Conservation (phyloP, 345 rosid genomes). For the Clarkia xantiana region DNA sequence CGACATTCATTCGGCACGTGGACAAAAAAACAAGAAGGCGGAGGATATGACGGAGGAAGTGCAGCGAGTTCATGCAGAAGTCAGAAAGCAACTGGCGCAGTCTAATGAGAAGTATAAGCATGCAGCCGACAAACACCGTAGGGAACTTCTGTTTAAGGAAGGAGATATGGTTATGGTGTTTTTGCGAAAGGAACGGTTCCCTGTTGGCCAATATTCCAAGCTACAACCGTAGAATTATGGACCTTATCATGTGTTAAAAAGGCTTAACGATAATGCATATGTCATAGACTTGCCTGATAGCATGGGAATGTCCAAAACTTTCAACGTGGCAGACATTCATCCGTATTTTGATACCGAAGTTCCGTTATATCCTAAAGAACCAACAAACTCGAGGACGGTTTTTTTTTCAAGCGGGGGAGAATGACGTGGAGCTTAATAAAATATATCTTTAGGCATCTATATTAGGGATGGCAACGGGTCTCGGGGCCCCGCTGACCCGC, state of each 20-base stretch:
- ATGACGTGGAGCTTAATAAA: no score
- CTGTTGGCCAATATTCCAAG: neutral
- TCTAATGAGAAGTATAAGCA: no score
- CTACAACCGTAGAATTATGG: constrained; percentile 1
- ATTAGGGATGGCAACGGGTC: no score
- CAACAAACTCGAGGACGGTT: no score
- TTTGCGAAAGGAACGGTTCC: neutral
- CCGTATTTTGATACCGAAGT: neutral
- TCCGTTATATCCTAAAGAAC: neutral
- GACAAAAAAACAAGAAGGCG: neutral
- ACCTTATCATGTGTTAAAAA: neutral
- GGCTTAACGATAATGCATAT: constrained; percentile 5
- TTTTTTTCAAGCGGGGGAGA: no score
- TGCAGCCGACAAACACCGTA: neutral
- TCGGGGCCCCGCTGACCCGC: no score
- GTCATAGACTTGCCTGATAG: neutral
- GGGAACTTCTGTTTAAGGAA: neutral
- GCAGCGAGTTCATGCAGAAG: neutral
- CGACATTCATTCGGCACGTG: neutral
- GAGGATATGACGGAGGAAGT: neutral
- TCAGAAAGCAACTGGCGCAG: neutral
- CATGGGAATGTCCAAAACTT: neutral
- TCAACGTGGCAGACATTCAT: neutral
- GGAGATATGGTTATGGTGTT: constrained; percentile 2
- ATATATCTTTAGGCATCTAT: no score